A percentile compares a stretch with the other conserved stretches of the same genome.
Conservation (phyloP, 2,329 filamentous ascomycete species). For the Fusarium drepaniforme region DNA sequence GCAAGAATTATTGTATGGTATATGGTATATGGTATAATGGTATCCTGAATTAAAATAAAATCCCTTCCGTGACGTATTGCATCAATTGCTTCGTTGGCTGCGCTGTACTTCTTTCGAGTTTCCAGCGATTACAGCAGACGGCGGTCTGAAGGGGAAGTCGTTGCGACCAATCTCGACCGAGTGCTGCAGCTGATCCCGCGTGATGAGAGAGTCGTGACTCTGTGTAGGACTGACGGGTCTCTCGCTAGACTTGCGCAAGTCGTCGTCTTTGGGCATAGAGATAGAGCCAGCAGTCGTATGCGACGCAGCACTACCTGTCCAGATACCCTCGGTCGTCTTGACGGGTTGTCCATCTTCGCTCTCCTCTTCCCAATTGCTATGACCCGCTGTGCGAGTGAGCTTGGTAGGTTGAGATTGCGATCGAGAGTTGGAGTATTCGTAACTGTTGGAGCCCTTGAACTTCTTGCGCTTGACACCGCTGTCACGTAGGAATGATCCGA, state of each 20-base stretch:
- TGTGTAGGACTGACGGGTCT: constrained; percentile 41
- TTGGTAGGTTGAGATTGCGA: constrained; percentile 38
- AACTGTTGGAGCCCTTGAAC: constrained; percentile 71
- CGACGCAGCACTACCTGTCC: constrained; percentile 34
- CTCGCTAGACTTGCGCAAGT: constrained; percentile 26
- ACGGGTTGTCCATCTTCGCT: constrained; percentile 25
- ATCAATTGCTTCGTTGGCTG: constrained; percentile 7
- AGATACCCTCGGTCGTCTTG: constrained; percentile 43
- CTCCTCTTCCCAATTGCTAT: constrained; percentile 44
- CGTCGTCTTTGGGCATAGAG: constrained; percentile 37
- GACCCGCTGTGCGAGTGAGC: constrained; percentile 32
- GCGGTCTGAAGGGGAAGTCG: constrained; percentile 21
- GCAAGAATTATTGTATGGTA: neutral
- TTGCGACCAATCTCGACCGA: constrained; percentile 28
- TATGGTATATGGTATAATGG: neutral
- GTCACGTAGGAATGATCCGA: constrained; percentile 91
- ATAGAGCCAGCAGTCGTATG: constrained; percentile 36
- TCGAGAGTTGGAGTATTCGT: constrained; percentile 43
- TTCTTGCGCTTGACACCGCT: constrained; percentile 87
- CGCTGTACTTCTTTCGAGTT: constrained; percentile 31
- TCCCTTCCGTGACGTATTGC: neutral
- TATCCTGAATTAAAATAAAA: neutral
- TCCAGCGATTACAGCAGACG: constrained; percentile 31
- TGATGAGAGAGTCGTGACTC: constrained; percentile 46
- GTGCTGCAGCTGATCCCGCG: constrained; percentile 31